Percentiles rank a stretch among this genome's conserved stretches.
Evolutionary conservation across 345 rosid genomes (phyloP).

Genomic region (Heritiera littoralis): DNA sequence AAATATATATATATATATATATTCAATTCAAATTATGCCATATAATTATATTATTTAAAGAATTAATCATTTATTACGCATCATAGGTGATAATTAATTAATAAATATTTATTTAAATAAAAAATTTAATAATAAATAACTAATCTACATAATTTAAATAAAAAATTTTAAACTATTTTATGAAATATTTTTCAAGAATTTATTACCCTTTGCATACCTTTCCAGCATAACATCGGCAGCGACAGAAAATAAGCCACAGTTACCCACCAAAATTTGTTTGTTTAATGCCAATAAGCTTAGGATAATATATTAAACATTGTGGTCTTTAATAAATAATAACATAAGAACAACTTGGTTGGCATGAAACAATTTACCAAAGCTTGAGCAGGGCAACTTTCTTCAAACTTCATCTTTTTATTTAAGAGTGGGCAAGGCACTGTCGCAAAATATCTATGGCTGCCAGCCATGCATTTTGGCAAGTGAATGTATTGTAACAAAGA

Average conservation of each 20-base stretch:
- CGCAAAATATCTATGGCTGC: background rate
- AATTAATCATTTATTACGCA: too few species aligned
- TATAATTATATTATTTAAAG: too few species aligned
- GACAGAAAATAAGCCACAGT: background rate
- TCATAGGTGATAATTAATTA: too few species aligned
- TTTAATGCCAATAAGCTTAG: background rate
- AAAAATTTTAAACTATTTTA: too few species aligned
- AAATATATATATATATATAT: too few species aligned
- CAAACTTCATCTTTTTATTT: background rate
- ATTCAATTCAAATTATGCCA: too few species aligned
- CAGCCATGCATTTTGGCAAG: background rate
- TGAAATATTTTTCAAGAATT: too few species aligned
- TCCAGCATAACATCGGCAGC: background rate
- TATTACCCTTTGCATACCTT: too few species aligned
- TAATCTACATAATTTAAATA: too few species aligned
- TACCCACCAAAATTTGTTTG: background rate
- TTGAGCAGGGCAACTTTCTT: background rate
- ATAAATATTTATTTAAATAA: too few species aligned
- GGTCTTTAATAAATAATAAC: background rate
- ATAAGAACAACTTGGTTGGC: background rate
- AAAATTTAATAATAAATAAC: too few species aligned
- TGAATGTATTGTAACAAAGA: background rate
- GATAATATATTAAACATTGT: background rate
- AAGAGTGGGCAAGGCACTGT: background rate
- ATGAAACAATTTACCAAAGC: background rate